Conservation (phyloP, 2,329 filamentous ascomycete genomes). For the Pezizomycotina sp. region DNA sequence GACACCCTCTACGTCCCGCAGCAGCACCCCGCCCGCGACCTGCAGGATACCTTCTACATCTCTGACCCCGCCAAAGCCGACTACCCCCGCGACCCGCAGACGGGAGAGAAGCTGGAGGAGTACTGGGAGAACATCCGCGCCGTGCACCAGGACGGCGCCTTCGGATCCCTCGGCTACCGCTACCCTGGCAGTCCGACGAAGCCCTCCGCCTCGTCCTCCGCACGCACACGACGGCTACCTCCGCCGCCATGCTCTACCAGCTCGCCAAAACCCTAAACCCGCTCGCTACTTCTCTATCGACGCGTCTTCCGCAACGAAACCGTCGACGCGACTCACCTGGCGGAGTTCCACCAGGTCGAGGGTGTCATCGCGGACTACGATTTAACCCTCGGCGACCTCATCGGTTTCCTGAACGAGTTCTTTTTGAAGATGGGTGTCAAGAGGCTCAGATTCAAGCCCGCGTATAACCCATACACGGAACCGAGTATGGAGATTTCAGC, state of each 20-base stretch:
- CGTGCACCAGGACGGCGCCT: conserved; percentile 82
- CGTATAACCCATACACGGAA: conserved; percentile 90
- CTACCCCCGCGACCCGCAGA: conserved; percentile 41
- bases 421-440: conserved; percentile 90
- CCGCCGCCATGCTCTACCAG: conserved; percentile 77
- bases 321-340: conserved; percentile 89
- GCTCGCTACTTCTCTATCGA: conserved; percentile 98
- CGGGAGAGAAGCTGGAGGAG: conserved; percentile 53
- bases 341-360: conserved; percentile 97
- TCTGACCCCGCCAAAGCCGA: conserved; percentile 70
- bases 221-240: conserved; percentile 90
- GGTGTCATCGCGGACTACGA: conserved; percentile 96
- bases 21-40: conserved; percentile 90
- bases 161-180: conserved; percentile 86
- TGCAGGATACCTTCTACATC: conserved; percentile 98
- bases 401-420: conserved; percentile 90
- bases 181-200: conserved; percentile 89
- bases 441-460: conserved; percentile 83
- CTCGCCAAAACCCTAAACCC: conserved; percentile 64
- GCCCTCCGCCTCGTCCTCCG: conserved; percentile 73
- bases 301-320: conserved; percentile 95
- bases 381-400: conserved; percentile 77
- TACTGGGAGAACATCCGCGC: conserved; percentile 80
- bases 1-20: conserved; percentile 92
- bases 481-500: conserved; percentile 97